These are phyloP conservation scores for Asclepias syriaca DNA, from an alignment of 257 asterid genomes.

Conservation along the genomic window DNA sequence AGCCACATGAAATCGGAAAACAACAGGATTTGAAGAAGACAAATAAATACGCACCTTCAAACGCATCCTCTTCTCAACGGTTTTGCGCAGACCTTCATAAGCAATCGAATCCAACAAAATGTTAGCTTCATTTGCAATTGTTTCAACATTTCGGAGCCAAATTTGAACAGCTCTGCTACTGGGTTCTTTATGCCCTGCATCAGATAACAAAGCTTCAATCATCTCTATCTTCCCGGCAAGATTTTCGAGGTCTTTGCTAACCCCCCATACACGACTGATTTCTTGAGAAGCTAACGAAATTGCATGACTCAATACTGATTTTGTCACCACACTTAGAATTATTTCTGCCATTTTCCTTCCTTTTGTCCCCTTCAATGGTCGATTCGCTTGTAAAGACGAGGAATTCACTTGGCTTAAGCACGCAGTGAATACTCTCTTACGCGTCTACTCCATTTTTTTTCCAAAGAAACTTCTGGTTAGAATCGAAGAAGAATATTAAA, in stretches of 20 bases:
- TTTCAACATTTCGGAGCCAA: slow-evolving; percentile 27
- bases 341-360: not conserved
- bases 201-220: slow-evolving; percentile 10
- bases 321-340: not conserved
- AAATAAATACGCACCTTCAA: not conserved
- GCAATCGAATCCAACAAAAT: slow-evolving; percentile 18
- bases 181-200: slow-evolving; percentile 15
- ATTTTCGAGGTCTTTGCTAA: not conserved
- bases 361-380: too few relatives aligned
- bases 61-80: not conserved
- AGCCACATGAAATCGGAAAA: not conserved
- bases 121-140: slow-evolving; percentile 18
- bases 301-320: not conserved
- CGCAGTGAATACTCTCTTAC: too few relatives aligned
- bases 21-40: not conserved
- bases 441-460: too few relatives aligned
- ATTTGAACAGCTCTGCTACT: not conserved
- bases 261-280: not conserved
- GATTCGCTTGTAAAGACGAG: too few relatives aligned
- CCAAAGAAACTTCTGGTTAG: too few relatives aligned
- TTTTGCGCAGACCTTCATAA: slow-evolving; percentile 3
- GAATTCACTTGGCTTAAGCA: too few relatives aligned
- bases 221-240: not conserved
- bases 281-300: slow-evolving; percentile 11
- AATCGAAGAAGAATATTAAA: too few relatives aligned